Percentiles rank a stretch among this genome's conserved stretches.
These are phyloP conservation scores for Jaapia argillacea DNA, from an alignment of 768 basidiomycete genomes.

Conservation along the genomic window DNA sequence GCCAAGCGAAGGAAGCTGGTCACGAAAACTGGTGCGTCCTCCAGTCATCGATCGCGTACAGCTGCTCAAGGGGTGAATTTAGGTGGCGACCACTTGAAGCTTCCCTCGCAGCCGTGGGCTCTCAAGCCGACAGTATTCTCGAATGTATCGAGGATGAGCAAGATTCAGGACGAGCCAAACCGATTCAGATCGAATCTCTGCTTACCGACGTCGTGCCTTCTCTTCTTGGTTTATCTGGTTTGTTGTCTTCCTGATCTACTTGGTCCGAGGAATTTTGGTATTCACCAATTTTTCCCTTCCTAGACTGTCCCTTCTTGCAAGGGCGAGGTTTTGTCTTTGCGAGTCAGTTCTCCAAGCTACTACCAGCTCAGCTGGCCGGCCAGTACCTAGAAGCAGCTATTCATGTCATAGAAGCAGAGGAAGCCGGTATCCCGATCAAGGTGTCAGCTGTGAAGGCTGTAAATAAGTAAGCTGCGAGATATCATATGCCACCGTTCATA, in stretches of 20 bases:
- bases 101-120: slow-evolving; percentile 70
- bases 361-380: slow-evolving; percentile 62
- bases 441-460: slow-evolving; percentile 90
- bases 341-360: slow-evolving; percentile 70
- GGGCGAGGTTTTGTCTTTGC: slow-evolving; percentile 94
- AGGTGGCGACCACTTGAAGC: slow-evolving; percentile 96
- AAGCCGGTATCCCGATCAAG: slow-evolving; percentile 80
- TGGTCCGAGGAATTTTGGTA: not conserved
- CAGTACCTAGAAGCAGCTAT: slow-evolving; percentile 87
- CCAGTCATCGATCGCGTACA: not conserved
- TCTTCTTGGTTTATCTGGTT: slow-evolving; percentile 63
- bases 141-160: slow-evolving; percentile 72
- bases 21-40: slow-evolving; percentile 52
- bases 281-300: slow-evolving; percentile 1
- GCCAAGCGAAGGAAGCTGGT: slow-evolving; percentile 42
- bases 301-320: slow-evolving; percentile 88
- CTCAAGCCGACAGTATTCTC: slow-evolving; percentile 65
- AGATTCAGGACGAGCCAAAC: slow-evolving; percentile 48
- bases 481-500: too few species aligned
- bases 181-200: slow-evolving; percentile 70
- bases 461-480: slow-evolving; percentile 87
- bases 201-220: slow-evolving; percentile 75
- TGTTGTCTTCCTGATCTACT: slow-evolving; percentile 10
- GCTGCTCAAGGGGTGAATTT: not conserved
- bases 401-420: slow-evolving; percentile 66